Conservation (phyloP, 2,329 filamentous ascomycete species). For the Diplodia mutila region DNA sequence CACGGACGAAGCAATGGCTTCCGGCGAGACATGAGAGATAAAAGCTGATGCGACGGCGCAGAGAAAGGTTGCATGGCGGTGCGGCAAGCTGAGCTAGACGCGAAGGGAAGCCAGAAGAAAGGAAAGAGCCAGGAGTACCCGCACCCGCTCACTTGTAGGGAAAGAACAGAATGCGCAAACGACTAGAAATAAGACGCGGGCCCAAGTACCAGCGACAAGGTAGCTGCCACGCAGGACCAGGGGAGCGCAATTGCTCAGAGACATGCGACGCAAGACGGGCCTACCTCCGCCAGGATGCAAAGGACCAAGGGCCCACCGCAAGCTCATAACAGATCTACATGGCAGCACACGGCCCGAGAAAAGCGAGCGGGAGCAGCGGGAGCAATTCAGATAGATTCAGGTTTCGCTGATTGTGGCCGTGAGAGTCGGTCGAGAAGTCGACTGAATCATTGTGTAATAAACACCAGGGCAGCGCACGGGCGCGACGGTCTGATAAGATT, state of each 20-base stretch:
- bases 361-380: not conserved
- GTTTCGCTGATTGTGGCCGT: slow-evolving; percentile 10
- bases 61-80: not conserved
- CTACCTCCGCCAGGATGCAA: not conserved
- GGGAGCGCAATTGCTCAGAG: not conserved
- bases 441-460: slow-evolving; percentile 3
- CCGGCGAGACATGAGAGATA: slow-evolving; percentile 20
- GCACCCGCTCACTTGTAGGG: not conserved
- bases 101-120: not conserved
- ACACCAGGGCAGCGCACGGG: slow-evolving; percentile 9
- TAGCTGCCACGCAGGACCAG: not conserved
- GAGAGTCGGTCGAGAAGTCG: not conserved
- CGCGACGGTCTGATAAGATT: not conserved
- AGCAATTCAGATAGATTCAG: slow-evolving; percentile 12
- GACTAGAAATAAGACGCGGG: not conserved
- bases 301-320: not conserved
- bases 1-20: slow-evolving; percentile 18
- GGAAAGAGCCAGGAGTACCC: slow-evolving; percentile 3
- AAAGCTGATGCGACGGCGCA: slow-evolving; percentile 7
- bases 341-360: not conserved
- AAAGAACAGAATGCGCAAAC: not conserved
- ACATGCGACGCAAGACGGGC: not conserved
- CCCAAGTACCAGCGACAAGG: not conserved
- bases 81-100: slow-evolving; percentile 11
- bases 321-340: not conserved